These are phyloP conservation scores for Pythium chondricola DNA, from an alignment of 352 stramenopile species.

Conservation along the genomic window DNA sequence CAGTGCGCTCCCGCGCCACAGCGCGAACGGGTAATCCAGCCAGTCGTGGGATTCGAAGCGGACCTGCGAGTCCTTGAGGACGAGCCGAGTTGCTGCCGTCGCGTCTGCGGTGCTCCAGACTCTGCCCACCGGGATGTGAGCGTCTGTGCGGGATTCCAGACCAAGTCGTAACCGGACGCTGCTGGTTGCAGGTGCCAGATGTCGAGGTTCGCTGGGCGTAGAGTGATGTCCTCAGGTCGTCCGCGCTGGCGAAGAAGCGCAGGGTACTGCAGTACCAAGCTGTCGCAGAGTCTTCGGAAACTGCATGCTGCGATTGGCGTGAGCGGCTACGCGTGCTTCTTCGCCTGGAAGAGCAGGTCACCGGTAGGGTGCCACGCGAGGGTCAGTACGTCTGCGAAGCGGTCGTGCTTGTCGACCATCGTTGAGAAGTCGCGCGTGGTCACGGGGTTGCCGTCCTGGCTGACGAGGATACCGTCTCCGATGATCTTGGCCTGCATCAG, in stretches of 20 bases:
- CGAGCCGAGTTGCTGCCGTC: background rate
- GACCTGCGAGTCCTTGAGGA: no score
- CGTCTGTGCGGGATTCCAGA: background rate
- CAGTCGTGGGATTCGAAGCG: background rate
- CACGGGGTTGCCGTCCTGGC: background rate
- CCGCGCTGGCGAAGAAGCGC: background rate
- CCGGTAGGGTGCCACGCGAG: background rate
- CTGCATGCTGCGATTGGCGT: background rate
- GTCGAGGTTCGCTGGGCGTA: background rate
- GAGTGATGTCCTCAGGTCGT: background rate
- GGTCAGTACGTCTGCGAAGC: background rate
- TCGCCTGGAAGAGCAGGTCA: background rate
- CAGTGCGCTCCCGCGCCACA: background rate
- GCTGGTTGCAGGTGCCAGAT: background rate
- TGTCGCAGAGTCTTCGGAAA: background rate
- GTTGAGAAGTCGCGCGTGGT: background rate
- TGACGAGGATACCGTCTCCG: background rate
- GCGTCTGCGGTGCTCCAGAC: background rate
- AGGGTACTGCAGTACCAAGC: background rate
- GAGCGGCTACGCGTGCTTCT: background rate
- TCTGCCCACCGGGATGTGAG: background rate
- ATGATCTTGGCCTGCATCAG: background rate
- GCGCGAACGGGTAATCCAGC: background rate
- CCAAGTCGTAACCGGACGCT: background rate
- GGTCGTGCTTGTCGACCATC: background rate